Evolutionary conservation across 2,329 filamentous ascomycete species (phyloP), one percentile per base, ranked within the genome.

Genomic region (Nemania abortiva): DNA sequence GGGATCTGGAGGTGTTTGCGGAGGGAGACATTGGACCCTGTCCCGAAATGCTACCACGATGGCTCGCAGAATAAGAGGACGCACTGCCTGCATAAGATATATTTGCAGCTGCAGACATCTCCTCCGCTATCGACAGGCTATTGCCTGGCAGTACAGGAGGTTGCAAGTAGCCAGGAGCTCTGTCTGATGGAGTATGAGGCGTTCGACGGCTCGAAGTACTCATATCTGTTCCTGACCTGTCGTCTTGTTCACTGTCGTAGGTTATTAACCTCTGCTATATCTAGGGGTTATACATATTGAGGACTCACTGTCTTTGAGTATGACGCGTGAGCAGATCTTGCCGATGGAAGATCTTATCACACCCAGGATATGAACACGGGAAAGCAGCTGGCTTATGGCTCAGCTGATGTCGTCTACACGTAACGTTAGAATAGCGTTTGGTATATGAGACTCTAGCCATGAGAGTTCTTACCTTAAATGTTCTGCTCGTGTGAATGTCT

Each of bases 401-500:
- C 47, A 89, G 78, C 76, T 90, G 86, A 77, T 90, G 88, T 63
- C 88, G 86, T 74, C 88, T 89, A 66, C 15, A 64, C 52, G 67
- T 22, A 56, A 39, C 49, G 68, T 75, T 79, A 73, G 81, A 78
- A 69, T 61, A 66, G 20, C n/a, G 15, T 27, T 27, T 42, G 34
- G 6, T 54, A 22, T 20, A 49, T 27, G 31, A 50, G 24, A 13
- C 11, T 1, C 22, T 57, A 47, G 45, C n/a, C 7, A 34, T 34
- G 39, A 50, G 27, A 50, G 18, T 27, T 56, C 77, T 77, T 72
- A 90, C 88, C 87, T 87, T 50, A 90, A 79, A 78, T 90, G 88
- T 74, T 90, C 88, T 34, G 88, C 88, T 74, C 88, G 82, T 13
- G 88, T 89, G 70, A 90, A 90, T 1, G 86, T 89, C 88, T 90